Conservation (phyloP, 1,139 yeast species). For the Yamadazyma spencermartinsiae region DNA sequence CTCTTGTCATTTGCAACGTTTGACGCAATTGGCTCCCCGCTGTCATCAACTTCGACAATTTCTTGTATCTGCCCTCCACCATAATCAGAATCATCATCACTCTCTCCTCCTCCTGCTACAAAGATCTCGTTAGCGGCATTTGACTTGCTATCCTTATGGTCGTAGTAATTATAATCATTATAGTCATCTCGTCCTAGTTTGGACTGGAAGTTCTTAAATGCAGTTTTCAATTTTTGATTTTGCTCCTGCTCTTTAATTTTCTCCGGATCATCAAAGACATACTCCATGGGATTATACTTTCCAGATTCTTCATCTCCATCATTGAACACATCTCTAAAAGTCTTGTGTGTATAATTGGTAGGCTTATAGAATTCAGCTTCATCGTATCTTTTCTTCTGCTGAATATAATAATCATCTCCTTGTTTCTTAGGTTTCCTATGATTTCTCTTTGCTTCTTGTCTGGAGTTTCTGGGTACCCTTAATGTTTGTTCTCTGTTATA, state of each 20-base stretch:
- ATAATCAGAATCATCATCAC: slow-evolving; percentile 23
- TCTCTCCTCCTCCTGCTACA: slow-evolving; percentile 12
- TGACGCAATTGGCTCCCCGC: slow-evolving; percentile 7
- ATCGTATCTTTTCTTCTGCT: slow-evolving; percentile 38
- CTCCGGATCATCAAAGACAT: slow-evolving; percentile 36
- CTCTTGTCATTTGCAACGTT: background rate
- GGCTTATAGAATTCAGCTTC: slow-evolving; percentile 35
- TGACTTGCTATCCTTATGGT: slow-evolving; percentile 17
- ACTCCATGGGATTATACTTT: slow-evolving; percentile 43
- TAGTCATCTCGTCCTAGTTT: slow-evolving; percentile 36
- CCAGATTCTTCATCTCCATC: slow-evolving; percentile 32
- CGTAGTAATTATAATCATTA: slow-evolving; percentile 39
- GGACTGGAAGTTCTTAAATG: slow-evolving; percentile 29
- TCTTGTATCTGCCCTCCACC: slow-evolving; percentile 13
- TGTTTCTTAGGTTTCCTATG: slow-evolving; percentile 5
- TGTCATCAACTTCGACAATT: slow-evolving; percentile 7
- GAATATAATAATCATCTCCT: slow-evolving; percentile 36
- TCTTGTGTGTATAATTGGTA: slow-evolving; percentile 41
- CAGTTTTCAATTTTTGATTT: slow-evolving; percentile 26
- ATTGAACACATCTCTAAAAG: slow-evolving; percentile 40
- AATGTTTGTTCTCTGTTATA: slow-evolving; percentile 11
- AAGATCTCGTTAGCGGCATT: slow-evolving; percentile 13
- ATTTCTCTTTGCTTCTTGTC: slow-evolving; percentile 1
- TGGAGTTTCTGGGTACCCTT: slow-evolving; percentile 9
- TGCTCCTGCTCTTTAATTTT: slow-evolving; percentile 20